Percentiles rank a stretch among this genome's conserved stretches.
Conservation (phyloP, 441 rosid genomes). For the Pelargonium myrrhifolium region DNA sequence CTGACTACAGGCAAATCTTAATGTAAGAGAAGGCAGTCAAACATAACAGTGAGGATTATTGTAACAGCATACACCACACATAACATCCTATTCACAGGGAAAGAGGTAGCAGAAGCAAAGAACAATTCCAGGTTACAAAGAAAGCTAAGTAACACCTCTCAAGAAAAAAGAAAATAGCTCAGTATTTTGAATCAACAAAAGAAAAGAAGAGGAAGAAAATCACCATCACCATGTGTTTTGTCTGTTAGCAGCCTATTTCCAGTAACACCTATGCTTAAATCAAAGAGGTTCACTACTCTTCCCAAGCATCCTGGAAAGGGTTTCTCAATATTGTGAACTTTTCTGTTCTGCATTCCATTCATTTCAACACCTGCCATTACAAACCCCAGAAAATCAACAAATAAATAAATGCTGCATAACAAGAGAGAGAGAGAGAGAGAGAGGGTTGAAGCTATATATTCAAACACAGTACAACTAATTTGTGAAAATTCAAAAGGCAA, state of each 20-base stretch:
- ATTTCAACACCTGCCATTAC: slow-evolving; percentile 43
- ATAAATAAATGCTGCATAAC: not conserved
- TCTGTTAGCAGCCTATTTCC: slow-evolving; percentile 72
- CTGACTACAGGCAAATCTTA: not conserved
- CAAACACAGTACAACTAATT: too few relatives aligned
- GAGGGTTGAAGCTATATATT: not conserved
- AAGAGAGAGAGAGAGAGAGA: slow-evolving; percentile 9
- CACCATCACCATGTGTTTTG: slow-evolving; percentile 61
- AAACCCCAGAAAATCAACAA: slow-evolving; percentile 8
- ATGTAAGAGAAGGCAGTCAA: too few relatives aligned
- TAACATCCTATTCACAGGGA: too few relatives aligned
- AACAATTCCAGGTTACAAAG: too few relatives aligned
- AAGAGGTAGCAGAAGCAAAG: too few relatives aligned
- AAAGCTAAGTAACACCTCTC: too few relatives aligned
- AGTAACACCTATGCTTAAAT: slow-evolving; percentile 45
- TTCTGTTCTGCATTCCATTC: slow-evolving; percentile 42
- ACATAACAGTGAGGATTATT: too few relatives aligned
- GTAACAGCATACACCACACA: too few relatives aligned
- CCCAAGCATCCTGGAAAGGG: slow-evolving; percentile 78
- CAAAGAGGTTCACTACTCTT: slow-evolving; percentile 76
- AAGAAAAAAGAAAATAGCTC: too few relatives aligned
- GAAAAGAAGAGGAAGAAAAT: slow-evolving; percentile 14
- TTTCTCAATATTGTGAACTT: slow-evolving; percentile 42
- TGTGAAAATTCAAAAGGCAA: too few relatives aligned
- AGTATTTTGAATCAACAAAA: not conserved